Evolutionary conservation across 2,329 filamentous ascomycete species (phyloP).

Genomic region (Drechslerella stenobrocha): DNA sequence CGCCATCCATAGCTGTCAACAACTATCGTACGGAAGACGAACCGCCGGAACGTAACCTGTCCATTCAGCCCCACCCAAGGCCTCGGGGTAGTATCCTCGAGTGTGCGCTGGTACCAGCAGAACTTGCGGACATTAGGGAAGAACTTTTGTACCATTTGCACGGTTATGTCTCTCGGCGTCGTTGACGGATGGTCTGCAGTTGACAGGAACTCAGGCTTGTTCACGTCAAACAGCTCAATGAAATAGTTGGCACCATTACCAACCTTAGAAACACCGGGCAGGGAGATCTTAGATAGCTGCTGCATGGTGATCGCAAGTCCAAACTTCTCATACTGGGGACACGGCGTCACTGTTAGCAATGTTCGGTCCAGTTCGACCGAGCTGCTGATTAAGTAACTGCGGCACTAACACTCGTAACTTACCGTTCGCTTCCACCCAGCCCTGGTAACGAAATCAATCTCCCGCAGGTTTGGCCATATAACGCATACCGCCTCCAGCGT

Average conservation of each 20-base stretch:
- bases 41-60: neutral
- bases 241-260: neutral
- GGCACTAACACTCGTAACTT: too few relatives aligned
- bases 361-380: too few relatives aligned
- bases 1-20: too few relatives aligned
- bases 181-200: neutral
- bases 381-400: too few relatives aligned
- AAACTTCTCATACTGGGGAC: neutral
- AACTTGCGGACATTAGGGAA: neutral
- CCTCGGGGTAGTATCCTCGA: neutral
- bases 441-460: slow-evolving; percentile 22
- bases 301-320: neutral
- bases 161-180: neutral
- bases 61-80: neutral
- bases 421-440: slow-evolving; percentile 13
- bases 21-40: neutral
- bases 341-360: neutral
- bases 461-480: slow-evolving; percentile 13
- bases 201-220: neutral
- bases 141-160: neutral
- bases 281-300: neutral
- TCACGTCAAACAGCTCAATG: neutral
- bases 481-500: slow-evolving; percentile 5
- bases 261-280: neutral
- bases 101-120: neutral